Percentiles rank a stretch among this genome's conserved stretches.
These are phyloP conservation scores for Sequoiadendron giganteum DNA, from an alignment of 75 land plant genomes.

Conservation along the genomic window DNA sequence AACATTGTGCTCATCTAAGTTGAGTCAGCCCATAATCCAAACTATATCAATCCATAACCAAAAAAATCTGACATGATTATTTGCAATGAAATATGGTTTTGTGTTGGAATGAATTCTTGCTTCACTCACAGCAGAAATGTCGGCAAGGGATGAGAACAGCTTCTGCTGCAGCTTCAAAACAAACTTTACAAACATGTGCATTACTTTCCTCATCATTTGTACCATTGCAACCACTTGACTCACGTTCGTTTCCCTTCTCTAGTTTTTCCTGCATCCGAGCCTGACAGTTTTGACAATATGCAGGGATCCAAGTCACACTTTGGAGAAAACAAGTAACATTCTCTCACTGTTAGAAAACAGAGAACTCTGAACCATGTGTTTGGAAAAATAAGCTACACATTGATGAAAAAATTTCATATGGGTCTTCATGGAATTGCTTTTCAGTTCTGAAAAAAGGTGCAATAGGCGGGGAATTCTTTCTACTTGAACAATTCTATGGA, in stretches of 20 bases:
- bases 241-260: conserved; percentile 62
- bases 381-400: neutral
- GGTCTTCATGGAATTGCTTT: neutral
- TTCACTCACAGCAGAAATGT: conserved; percentile 80
- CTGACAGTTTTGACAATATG: conserved; percentile 23
- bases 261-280: conserved; percentile 48
- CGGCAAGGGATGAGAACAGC: conserved; percentile 91
- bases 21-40: neutral
- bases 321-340: neutral
- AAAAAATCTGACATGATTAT: neutral
- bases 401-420: neutral
- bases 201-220: conserved; percentile 44
- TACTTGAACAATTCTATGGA: neutral
- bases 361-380: neutral
- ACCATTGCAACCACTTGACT: conserved; percentile 10
- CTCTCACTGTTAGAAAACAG: neutral
- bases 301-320: conserved; percentile 12
- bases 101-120: neutral
- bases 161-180: conserved; percentile 82
- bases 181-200: conserved; percentile 80
- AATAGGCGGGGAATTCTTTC: neutral
- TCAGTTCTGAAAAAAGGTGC: neutral
- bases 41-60: neutral
- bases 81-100: neutral
- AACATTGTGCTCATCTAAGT: neutral